Evolutionary conservation across 2,329 filamentous ascomycete species (phyloP).

Genomic region (Bimuria novae-zelandiae): DNA sequence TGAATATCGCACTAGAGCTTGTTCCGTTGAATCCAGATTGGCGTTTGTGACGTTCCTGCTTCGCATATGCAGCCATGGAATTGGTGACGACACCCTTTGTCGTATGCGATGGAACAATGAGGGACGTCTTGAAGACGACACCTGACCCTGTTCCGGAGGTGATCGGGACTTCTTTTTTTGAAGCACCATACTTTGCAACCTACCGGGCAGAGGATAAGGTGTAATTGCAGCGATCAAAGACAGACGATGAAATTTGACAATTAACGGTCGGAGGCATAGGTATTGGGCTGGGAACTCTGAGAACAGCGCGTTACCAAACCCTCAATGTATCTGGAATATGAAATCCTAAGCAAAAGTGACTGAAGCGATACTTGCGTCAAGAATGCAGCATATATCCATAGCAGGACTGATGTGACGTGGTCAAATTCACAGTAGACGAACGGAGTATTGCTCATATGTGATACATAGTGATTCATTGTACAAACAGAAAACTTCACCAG

Average conservation of each 20-base stretch:
- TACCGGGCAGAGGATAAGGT: background rate
- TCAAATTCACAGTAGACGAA: conserved; percentile 6
- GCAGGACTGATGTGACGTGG: conserved; percentile 14
- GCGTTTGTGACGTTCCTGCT: background rate
- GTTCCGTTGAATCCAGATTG: background rate
- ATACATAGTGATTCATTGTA: background rate
- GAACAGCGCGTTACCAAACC: no score
- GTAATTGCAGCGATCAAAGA: no score
- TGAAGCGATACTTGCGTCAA: background rate
- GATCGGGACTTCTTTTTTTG: background rate
- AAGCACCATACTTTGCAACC: conserved; percentile 1
- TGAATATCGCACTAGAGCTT: background rate
- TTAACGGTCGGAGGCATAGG: no score
- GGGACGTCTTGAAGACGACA: background rate
- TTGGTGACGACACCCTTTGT: conserved; percentile 7
- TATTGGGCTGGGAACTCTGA: no score
- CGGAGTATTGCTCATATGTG: conserved; percentile 10
- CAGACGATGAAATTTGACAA: no score
- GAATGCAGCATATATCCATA: background rate
- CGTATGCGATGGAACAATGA: conserved; percentile 6
- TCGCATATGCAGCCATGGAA: conserved; percentile 6
- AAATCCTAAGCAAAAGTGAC: background rate
- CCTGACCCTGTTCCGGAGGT: background rate
- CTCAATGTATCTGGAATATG: no score
- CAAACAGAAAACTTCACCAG: background rate